Evolutionary conservation across 1,284 basidiomycete species (phyloP), one percentile per base, ranked within the genome.

Genomic region (Abortiporus biennis): DNA sequence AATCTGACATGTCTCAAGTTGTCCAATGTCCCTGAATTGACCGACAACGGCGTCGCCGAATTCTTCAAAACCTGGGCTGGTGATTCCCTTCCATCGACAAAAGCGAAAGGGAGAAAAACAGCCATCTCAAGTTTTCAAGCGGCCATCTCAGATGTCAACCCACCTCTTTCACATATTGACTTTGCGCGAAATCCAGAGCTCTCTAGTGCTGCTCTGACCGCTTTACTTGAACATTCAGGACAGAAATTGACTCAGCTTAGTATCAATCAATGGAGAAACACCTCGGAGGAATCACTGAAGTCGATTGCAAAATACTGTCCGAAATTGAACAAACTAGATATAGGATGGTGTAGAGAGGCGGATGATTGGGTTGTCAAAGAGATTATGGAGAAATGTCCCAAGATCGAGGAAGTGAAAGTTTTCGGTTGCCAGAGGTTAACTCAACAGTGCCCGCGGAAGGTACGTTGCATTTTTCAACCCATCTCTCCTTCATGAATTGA

Each of bases 271-370:
- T 89, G 80, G 86, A 83, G 75, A 54, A 68, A 71, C 1, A 69
- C 81, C 1, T 72, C 74, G 0, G 69, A 74, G 24, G 74, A 76
- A 8, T 71, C 74, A 1, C 62, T 96, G 29, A 65, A 61, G 36
- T 51, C 52, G 30, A 70, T 95, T 23, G 74, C 72, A 0, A 59
- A 63, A 27, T 52, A 55, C 1, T 76, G 75, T 15, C 59, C 55
- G 3, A 63, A 71, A 19, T 55, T 97, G 51, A 66, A 63, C 48
- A 71, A 67, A 54, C 55, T 98, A 25, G 90, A 99, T 55, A 61
- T 96, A 4, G 85, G 92, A 1, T 99, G 91, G 76, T 94, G 93
- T 50, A 68, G 95, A 32, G 74, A 78, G 27, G 73, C 91, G 23
- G 86, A 94, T 50, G 88, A 99, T 60, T 92, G 85, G 54, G 69